Evolutionary conservation across 306 rosid species (phyloP), one percentile per base, ranked within the genome.

Genomic region (Betula pendula): DNA sequence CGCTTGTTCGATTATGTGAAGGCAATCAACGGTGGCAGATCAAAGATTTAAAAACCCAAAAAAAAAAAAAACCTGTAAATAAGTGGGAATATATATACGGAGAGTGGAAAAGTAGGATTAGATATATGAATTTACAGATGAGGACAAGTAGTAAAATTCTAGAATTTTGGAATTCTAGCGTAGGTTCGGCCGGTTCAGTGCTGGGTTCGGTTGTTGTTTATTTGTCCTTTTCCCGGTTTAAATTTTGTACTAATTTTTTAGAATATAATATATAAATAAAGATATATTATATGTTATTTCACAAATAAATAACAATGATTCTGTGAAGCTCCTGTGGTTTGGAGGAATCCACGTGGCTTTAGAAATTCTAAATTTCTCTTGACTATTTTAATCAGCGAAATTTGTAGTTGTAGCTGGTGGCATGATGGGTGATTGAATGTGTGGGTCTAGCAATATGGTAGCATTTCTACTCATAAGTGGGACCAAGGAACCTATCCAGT

Each of bases 1-100:
- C 75, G 94, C 90, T 0, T 95, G 99, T 85, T 88, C 92, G 11
- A 11, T 95, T 35, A 92, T 95, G 99, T 92, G 92, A 89, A 7
- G 24, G 42, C 6, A 48, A 69, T 35, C 6, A 14, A 33, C 69
- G 67, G 73, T 6, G 19, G 48, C 49, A 31, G 55, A 31, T 40
- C 29, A 33, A 51, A 29, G 9, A 4, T 3, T 24, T 31, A 19
- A 9, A 7, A 9, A 2, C 0, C 29, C 0, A 19, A 44, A n/a
- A 60, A 42, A 2, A 44, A 2, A 3, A 53, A n/a, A n/a, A n/a
- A n/a, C n/a, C 2, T 77, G 87, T 87, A 78, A 74, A 81, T 85
- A 86, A 49, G 45, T 56, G 9, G 47, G 22, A 43, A 9, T 14
- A 12, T 22, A 12, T 22, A 8, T 47, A 0, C 38, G 5, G 47